phyloP scores from a whole-genome alignment of 1,284 basidiomycete species.

The Rhodotorula sp. region DNA sequence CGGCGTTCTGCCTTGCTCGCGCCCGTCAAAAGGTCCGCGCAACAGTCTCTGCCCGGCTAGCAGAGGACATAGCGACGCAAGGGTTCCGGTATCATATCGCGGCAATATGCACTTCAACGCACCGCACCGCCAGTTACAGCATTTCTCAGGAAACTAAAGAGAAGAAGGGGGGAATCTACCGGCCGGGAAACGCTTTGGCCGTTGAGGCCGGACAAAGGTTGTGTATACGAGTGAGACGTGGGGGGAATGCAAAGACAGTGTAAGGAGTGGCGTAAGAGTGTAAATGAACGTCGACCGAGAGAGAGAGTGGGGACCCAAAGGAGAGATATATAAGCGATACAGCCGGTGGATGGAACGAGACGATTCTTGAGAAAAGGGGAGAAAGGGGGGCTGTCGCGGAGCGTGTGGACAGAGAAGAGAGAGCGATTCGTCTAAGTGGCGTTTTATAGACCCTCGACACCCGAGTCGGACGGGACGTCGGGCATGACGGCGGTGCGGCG shows the following conservation, averaged over 20 bases:
- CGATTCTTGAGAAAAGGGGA: neutral
- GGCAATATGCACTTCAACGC: neutral
- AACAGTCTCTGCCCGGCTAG: too few relatives aligned
- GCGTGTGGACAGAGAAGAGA: neutral
- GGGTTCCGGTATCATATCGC: neutral
- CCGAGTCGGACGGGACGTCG: constrained; percentile 52
- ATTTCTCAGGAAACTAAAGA: neutral
- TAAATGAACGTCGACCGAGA: neutral
- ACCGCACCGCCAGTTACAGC: neutral
- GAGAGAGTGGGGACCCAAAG: neutral
- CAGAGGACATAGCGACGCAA: neutral
- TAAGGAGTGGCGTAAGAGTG: neutral
- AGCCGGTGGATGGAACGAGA: neutral
- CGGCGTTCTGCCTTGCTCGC: too few relatives aligned
- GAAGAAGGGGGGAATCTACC: neutral
- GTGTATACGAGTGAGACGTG: neutral
- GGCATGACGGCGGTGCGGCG: constrained; percentile 63
- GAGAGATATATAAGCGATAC: neutral
- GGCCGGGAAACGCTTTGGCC: too few relatives aligned
- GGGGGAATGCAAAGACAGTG: neutral
- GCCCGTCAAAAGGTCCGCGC: too few relatives aligned
- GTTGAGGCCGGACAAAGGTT: neutral
- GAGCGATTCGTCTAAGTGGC: neutral
- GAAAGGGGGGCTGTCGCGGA: too few relatives aligned
- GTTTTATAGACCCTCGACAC: constrained; percentile 33